phyloP scores from a whole-genome alignment of 352 stramenopile species.

The Hyaloperonospora arabidopsidis region DNA sequence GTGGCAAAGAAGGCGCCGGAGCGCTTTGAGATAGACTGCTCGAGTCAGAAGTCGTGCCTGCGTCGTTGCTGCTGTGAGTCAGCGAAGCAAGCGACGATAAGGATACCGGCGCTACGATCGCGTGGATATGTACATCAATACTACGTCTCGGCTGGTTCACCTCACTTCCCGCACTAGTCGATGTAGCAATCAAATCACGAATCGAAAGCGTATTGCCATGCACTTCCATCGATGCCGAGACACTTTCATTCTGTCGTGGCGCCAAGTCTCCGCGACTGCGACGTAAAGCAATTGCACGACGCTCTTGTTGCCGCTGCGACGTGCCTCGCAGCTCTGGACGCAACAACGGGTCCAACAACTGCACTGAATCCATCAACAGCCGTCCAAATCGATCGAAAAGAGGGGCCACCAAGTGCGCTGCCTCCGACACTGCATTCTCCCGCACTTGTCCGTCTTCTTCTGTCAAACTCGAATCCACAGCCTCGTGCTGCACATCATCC shows the following conservation, averaged over 20 bases:
- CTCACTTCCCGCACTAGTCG: slow-evolving; percentile 24
- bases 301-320: slow-evolving; percentile 33
- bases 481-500: background rate
- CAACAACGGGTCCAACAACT: slow-evolving; percentile 53
- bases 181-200: slow-evolving; percentile 54
- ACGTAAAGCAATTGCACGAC: slow-evolving; percentile 14
- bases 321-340: slow-evolving; percentile 38
- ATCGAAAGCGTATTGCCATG: slow-evolving; percentile 46
- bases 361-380: slow-evolving; percentile 59
- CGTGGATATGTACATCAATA: slow-evolving; percentile 85
- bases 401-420: slow-evolving; percentile 58
- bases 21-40: slow-evolving; percentile 4
- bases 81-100: slow-evolving; percentile 54
- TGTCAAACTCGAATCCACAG: background rate
- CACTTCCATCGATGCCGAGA: slow-evolving; percentile 24
- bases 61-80: slow-evolving; percentile 19
- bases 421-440: slow-evolving; percentile 43
- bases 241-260: slow-evolving; percentile 10
- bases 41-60: slow-evolving; percentile 4
- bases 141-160: slow-evolving; percentile 37
- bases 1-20: slow-evolving; percentile 23
- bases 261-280: slow-evolving; percentile 8
- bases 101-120: slow-evolving; percentile 70
- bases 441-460: background rate
- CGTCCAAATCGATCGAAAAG: slow-evolving; percentile 79